phyloP scores from a whole-genome alignment of 495 filamentous ascomycete genomes.

The Elasticomyces elasticus region DNA sequence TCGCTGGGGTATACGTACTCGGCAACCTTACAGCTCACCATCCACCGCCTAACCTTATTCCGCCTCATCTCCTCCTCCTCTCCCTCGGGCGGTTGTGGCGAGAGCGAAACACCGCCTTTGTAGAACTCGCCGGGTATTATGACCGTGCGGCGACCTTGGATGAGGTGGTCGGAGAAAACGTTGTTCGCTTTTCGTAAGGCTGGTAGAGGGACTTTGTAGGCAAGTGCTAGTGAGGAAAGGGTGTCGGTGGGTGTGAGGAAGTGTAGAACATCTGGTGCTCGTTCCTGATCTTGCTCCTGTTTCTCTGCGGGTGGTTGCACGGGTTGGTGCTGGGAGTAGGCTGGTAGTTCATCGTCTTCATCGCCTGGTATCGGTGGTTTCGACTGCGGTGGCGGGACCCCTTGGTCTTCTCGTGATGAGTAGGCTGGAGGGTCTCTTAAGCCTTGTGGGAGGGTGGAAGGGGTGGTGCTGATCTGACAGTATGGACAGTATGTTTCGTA shows the following conservation, averaged over 20 bases:
- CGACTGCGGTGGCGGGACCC: constrained; percentile 17
- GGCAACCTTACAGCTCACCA: constrained; percentile 58
- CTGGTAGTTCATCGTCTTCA: constrained; percentile 23
- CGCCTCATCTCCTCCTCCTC: constrained; percentile 60
- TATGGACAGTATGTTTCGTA: constrained; percentile 62
- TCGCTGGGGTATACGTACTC: constrained; percentile 40
- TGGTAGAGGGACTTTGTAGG: constrained; percentile 51
- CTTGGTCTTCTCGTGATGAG: constrained; percentile 32
- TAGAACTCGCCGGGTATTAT: constrained; percentile 59
- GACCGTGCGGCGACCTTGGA: constrained; percentile 54
- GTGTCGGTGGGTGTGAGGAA: constrained; percentile 58
- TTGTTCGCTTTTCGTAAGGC: constrained; percentile 52
- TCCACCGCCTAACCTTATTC: constrained; percentile 55
- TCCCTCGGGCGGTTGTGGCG: constrained; percentile 53
- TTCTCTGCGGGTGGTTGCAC: constrained; percentile 26
- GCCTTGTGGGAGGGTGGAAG: constrained; percentile 45
- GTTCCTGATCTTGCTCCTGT: constrained; percentile 20
- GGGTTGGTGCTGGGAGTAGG: constrained; percentile 29
- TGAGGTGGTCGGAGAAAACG: constrained; percentile 53
- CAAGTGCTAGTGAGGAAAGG: constrained; percentile 52
- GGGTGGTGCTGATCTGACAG: constrained; percentile 44
- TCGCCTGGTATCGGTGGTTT: constrained; percentile 24
- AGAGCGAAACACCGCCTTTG: constrained; percentile 51
- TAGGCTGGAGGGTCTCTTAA: constrained; percentile 51
- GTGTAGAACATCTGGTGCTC: constrained; percentile 51